A percentile compares a stretch with the other conserved stretches of the same genome.
Evolutionary conservation across 495 filamentous ascomycete species (phyloP).

Genomic region (Hyaloscypha hepaticicola): DNA sequence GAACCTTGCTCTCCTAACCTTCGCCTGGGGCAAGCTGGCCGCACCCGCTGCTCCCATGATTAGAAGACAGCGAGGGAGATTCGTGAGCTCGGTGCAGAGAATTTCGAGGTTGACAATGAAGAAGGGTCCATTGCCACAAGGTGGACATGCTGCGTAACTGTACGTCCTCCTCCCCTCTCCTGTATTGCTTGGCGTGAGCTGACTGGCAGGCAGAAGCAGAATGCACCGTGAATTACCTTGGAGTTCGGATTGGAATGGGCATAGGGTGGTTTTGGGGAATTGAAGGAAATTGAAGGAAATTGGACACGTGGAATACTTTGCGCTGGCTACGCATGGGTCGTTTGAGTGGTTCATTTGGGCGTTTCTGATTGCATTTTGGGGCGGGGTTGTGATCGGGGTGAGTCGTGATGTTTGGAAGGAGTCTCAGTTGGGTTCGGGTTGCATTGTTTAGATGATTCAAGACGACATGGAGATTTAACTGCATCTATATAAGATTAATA

Average conservation of each 20-base stretch:
- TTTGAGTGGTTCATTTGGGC: background rate
- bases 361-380: background rate
- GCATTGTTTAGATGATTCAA: background rate
- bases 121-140: background rate
- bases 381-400: background rate
- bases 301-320: background rate
- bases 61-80: background rate
- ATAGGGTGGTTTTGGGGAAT: background rate
- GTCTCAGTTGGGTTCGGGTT: background rate
- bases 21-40: conserved; percentile 11
- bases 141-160: background rate
- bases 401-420: background rate
- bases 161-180: background rate
- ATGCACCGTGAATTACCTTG: background rate
- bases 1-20: conserved; percentile 16
- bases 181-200: too few species aligned
- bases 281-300: background rate
- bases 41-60: conserved; percentile 4
- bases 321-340: background rate
- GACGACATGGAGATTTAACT: background rate
- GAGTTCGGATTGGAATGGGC: background rate
- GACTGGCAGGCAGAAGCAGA: too few species aligned
- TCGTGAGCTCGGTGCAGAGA: background rate
- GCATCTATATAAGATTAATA: background rate
- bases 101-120: background rate